Evolutionary conservation across 345 rosid species (phyloP), one percentile per base, ranked within the genome.

Genomic region (Hibiscus syriacus): DNA sequence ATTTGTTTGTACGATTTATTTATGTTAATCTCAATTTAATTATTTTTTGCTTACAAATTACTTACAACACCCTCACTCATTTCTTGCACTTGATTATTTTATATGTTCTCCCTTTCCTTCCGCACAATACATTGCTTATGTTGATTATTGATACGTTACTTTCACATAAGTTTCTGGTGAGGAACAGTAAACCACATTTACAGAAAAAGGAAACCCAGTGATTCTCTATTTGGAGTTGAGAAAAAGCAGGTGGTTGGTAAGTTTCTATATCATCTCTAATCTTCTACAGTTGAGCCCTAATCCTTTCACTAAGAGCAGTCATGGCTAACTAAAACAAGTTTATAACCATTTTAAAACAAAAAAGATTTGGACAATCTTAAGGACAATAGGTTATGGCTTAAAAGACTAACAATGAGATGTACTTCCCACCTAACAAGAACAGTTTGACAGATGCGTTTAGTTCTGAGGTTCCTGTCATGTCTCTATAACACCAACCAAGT

Each of bases 401-500:
- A 76, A 74, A 70, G 71, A 63, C 74, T 72, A 75, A 75, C 76
- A 59, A 68, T 22, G 92, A 82, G 74, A 71, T 58, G 57, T 73
- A 81, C 85, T 70, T 70, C 69, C 57, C 80, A 83, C 89, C 89
- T 85, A 83, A 76, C 71, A 67, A 53, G 72, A 5, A 30, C 49
- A 14, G 57, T 4, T 19, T 39, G 22, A 72, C 22, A 71, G 65
- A 66, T 38, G 61, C 72, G 80, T 80, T 55, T 85, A 77, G 89
- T 79, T 85, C 80, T 71, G 72, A 55, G 75, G 89, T 85, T 80
- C 72, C 80, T 77, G 57, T 85, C 89, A 80, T 77, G 77, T 79
- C 78, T 77, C 83, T 69, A 50, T 50, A 76, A 76, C 88, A 74
- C 80, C 82, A 74, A 74, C 76, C 72, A 54, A 69, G 67, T 70